Evolutionary conservation across 208 protist genomes (phyloP).

Genomic region (Wallacemonas sp.): DNA sequence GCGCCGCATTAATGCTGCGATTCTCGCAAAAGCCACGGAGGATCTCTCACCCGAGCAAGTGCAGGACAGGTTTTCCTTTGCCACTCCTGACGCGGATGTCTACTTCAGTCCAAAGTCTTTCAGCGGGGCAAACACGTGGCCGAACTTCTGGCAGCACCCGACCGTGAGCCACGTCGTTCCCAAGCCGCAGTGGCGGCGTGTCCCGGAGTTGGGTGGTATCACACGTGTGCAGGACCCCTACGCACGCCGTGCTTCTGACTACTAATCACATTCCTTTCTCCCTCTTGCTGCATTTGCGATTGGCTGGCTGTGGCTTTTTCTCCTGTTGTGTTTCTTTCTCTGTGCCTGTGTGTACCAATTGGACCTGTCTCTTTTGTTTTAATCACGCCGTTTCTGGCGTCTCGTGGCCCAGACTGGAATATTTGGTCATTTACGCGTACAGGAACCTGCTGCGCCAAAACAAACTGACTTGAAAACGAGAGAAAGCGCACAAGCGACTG

Average conservation of each 20-base stretch:
- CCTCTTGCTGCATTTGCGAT: not conserved
- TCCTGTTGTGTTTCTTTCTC: no score
- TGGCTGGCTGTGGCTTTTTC: not conserved
- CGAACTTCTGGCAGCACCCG: constrained; percentile 92
- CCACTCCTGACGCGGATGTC: constrained; percentile 68
- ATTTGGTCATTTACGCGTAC: no score
- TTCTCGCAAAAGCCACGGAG: constrained; percentile 41
- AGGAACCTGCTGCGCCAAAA: no score
- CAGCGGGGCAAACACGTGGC: constrained; percentile 70
- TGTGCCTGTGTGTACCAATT: no score
- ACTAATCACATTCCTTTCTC: constrained; percentile 30
- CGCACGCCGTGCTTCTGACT: constrained; percentile 55
- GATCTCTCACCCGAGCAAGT: constrained; percentile 36
- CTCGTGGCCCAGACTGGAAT: no score
- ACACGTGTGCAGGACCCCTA: constrained; percentile 77
- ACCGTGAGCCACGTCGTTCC: constrained; percentile 79
- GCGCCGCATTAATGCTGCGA: constrained; percentile 69
- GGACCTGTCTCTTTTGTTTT: no score
- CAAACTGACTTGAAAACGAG: no score
- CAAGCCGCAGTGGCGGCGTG: constrained; percentile 67
- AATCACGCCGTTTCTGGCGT: no score
- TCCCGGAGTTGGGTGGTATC: constrained; percentile 83
- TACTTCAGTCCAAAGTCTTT: constrained; percentile 81
- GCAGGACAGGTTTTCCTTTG: constrained; percentile 54
- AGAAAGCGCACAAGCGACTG: no score